These are phyloP conservation scores for Scheffersomyces stipitis DNA, from an alignment of 805 yeast species.

Conservation along the genomic window DNA sequence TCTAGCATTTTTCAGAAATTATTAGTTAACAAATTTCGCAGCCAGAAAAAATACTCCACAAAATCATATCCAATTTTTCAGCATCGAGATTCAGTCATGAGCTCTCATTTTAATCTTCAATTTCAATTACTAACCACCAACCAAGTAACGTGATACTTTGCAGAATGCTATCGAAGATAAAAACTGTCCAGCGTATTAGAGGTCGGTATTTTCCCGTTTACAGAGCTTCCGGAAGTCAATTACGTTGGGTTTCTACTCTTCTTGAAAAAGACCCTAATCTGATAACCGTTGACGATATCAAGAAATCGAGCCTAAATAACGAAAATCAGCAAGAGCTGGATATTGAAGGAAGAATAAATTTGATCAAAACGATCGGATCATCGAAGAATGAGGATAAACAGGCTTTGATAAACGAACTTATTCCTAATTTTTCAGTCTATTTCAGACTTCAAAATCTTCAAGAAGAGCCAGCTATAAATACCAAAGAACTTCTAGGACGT, in stretches of 20 bases:
- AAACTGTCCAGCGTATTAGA: neutral
- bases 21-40: no score
- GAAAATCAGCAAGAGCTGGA: conserved; percentile 1
- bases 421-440: conserved; percentile 11
- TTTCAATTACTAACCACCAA: no score
- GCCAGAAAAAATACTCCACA: no score
- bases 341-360: conserved; percentile 1
- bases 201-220: neutral
- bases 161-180: no score
- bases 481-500: conserved; percentile 7
- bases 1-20: no score
- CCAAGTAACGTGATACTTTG: no score
- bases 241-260: conserved; percentile 1
- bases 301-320: conserved; percentile 1
- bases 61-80: no score
- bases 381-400: conserved; percentile 8
- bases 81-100: no score
- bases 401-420: conserved; percentile 6
- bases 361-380: conserved; percentile 7
- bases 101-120: no score
- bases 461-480: neutral
- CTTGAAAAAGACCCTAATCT: conserved; percentile 5
- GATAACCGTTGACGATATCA: conserved; percentile 4
- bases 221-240: neutral
- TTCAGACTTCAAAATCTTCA: conserved; percentile 5